Evolutionary conservation across 306 rosid species (phyloP), one percentile per base, ranked within the genome.

Genomic region (Arachis hypogaea): DNA sequence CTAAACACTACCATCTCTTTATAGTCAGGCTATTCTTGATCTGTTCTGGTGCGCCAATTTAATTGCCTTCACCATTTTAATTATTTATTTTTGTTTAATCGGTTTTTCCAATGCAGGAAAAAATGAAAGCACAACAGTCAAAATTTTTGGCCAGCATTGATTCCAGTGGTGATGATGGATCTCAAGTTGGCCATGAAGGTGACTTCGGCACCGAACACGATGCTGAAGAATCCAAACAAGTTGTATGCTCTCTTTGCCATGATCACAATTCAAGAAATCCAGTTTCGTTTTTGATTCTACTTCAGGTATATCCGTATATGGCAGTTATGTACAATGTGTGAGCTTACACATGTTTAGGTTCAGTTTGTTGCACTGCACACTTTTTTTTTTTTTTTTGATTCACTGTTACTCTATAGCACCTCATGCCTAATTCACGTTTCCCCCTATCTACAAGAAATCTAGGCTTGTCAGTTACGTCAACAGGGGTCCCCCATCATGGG

Each of bases 211-310:
- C 56, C 50, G 86, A 80, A 78, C 80, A 75, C 68, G 82, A 84
- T 77, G 63, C 75, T 7, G 92, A 86, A 81, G 90, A 87, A 80
- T 75, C 85, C 62, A 76, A 84, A 59, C 86, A 84, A 82, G 85
- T 85, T 79, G 88, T 88, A 77, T 95, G 99, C 89, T 95, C 90
- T 1, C 98, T 95, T 71, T 95, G 99, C 83, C 99, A 90, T 66
- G 97, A 95, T 76, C 84, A 87, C 44, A 86, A 66, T 77, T 92
- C 98, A 44, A 82, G 78, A 73, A 83, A 57, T 75, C 89, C 93
- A 3, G 82, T 95, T 67, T 87, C 99, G 43, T 88, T 83, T 85
- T 82, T 95, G 81, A 78, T 87, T 80, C 96, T 92, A 77, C 90
- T 95, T 77, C 99, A 90, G 87, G 95, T 89, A 84, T 22, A 22